These are phyloP conservation scores for Claviceps sp. DNA, from an alignment of 2,329 filamentous ascomycete species.

Conservation along the genomic window DNA sequence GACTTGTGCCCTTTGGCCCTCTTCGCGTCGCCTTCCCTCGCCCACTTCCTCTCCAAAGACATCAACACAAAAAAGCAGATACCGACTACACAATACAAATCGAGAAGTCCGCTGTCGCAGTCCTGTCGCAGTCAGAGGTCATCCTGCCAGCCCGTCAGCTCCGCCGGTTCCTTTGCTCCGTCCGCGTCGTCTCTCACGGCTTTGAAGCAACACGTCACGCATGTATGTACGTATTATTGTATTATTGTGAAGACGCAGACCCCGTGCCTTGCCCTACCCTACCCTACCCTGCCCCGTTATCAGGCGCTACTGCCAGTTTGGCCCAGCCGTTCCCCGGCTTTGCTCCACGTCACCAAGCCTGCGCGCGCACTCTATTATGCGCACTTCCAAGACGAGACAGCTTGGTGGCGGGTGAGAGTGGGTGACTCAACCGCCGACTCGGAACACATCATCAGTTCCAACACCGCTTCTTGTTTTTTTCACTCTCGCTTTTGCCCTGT, in stretches of 20 bases:
- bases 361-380: background rate
- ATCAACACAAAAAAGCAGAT: slow-evolving; percentile 36
- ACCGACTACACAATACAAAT: slow-evolving; percentile 36
- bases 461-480: background rate
- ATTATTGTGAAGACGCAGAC: background rate
- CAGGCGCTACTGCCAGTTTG: background rate
- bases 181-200: slow-evolving; percentile 11
- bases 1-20: slow-evolving; percentile 16
- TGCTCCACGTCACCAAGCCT: background rate
- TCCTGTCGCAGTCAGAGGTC: slow-evolving; percentile 47
- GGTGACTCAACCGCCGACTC: slow-evolving; percentile 10
- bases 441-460: background rate
- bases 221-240: slow-evolving; percentile 17
- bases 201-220: slow-evolving; percentile 12
- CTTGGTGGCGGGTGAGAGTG: background rate
- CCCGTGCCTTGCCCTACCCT: background rate
- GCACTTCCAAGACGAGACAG: background rate
- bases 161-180: slow-evolving; percentile 16
- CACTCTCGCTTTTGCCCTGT: background rate
- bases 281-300: background rate
- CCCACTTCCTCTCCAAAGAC: slow-evolving; percentile 28
- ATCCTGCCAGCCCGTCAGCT: slow-evolving; percentile 37
- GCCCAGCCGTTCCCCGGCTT: no score
- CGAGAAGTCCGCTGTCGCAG: slow-evolving; percentile 47
- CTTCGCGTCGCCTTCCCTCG: slow-evolving; percentile 20